Evolutionary conservation across 345 rosid genomes (phyloP).

Genomic region (Conringia planisiliqua): DNA sequence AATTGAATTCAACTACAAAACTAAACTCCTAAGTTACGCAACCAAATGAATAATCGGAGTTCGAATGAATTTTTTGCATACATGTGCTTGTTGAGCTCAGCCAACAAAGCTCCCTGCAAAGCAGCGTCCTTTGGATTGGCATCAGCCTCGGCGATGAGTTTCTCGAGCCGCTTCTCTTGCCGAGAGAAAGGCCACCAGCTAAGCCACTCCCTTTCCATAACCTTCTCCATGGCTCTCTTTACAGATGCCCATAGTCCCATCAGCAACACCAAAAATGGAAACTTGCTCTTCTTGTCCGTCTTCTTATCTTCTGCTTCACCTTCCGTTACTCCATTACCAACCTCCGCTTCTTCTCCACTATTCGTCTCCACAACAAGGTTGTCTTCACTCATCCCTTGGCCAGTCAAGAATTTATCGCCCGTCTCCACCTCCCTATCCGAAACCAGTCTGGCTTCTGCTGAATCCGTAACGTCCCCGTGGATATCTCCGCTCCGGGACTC

Average conservation of each 20-base stretch:
- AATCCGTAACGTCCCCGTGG: slow-evolving; percentile 4
- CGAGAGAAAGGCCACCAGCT: slow-evolving; percentile 78
- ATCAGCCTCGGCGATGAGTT: slow-evolving; percentile 75
- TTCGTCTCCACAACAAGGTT: background rate
- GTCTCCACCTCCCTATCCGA: slow-evolving; percentile 21
- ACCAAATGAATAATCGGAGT: background rate
- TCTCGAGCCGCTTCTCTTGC: slow-evolving; percentile 65
- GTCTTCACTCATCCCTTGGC: slow-evolving; percentile 20
- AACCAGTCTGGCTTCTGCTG: slow-evolving; percentile 13
- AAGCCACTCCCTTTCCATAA: slow-evolving; percentile 59
- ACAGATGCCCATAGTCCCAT: slow-evolving; percentile 61
- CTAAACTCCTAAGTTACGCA: background rate
- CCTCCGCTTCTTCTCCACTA: slow-evolving; percentile 13
- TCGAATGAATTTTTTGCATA: background rate
- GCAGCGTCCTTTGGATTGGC: slow-evolving; percentile 73
- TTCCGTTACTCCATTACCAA: slow-evolving; percentile 5
- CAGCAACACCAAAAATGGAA: slow-evolving; percentile 49
- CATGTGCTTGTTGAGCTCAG: slow-evolving; percentile 91
- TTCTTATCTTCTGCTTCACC: slow-evolving; percentile 25
- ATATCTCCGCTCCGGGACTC: background rate
- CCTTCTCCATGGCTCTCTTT: slow-evolving; percentile 45
- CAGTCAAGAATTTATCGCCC: background rate
- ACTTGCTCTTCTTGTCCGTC: slow-evolving; percentile 27
- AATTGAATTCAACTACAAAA: background rate
- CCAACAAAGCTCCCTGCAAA: slow-evolving; percentile 63